These are phyloP conservation scores for Trypanosomatidae sp. DNA, from an alignment of 208 protist species.

Conservation along the genomic window DNA sequence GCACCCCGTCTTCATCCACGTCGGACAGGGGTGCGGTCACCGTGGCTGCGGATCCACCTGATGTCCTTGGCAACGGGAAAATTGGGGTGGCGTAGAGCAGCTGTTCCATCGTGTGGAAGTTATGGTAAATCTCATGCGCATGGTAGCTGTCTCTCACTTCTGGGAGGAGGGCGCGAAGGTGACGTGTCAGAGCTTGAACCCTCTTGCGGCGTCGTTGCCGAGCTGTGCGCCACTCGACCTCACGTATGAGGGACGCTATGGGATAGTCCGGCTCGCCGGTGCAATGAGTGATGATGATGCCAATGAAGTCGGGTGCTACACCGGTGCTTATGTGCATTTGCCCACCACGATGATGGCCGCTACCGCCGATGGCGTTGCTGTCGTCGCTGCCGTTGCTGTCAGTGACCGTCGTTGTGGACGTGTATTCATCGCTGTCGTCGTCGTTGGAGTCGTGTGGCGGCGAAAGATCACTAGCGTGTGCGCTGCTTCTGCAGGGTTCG, in stretches of 20 bases:
- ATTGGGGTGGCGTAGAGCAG: neutral
- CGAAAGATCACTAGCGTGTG: neutral
- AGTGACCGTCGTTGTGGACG: neutral
- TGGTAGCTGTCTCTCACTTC: conserved; percentile 1
- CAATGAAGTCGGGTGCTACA: conserved; percentile 53
- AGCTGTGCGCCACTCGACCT: conserved; percentile 9
- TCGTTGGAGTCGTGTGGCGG: neutral
- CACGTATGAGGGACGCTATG: neutral
- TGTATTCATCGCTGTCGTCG: neutral
- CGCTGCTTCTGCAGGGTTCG: neutral
- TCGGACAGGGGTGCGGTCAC: neutral
- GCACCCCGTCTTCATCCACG: conserved; percentile 16
- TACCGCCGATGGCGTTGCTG: neutral
- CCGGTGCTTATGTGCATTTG: neutral
- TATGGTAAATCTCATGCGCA: conserved; percentile 17
- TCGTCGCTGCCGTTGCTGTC: neutral
- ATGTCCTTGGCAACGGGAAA: neutral
- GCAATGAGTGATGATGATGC: conserved; percentile 77
- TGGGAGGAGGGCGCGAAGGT: conserved; percentile 4
- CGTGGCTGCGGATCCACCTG: neutral
- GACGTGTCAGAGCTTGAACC: neutral
- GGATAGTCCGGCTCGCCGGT: conserved; percentile 46
- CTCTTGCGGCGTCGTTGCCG: conserved; percentile 10
- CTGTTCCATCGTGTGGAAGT: conserved; percentile 3
- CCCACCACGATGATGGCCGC: neutral